These are phyloP conservation scores for sorghum (Sorghum bicolor) DNA, from an alignment of 176 grass and related monocot genomes.

Conservation along the genomic window DNA sequence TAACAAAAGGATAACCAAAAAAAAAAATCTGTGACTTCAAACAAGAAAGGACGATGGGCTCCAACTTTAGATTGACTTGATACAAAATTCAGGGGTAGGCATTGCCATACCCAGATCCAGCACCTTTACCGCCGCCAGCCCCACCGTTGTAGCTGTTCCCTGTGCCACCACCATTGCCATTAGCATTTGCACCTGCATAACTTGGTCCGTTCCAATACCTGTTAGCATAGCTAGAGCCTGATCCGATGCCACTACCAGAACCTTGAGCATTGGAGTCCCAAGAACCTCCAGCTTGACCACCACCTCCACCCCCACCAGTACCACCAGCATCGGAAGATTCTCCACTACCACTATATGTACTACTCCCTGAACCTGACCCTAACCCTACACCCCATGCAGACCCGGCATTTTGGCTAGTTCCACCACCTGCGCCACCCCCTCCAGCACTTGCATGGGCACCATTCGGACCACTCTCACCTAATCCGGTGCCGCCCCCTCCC, in stretches of 20 bases:
- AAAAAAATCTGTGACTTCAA: not conserved
- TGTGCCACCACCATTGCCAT: slow-evolving; percentile 8
- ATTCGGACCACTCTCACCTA: not conserved
- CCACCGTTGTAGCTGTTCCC: not conserved
- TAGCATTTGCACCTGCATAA: not conserved
- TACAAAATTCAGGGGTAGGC: not conserved
- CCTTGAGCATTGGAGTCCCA: slow-evolving; percentile 12
- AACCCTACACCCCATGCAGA: not conserved
- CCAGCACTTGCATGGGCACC: slow-evolving; percentile 22
- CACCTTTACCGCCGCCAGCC: not conserved
- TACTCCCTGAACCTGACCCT: not conserved
- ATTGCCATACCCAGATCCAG: slow-evolving; percentile 12
- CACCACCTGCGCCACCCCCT: slow-evolving; percentile 5
- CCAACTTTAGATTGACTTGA: not conserved
- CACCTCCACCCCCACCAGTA: not conserved
- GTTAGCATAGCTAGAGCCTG: not conserved
- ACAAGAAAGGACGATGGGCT: not conserved
- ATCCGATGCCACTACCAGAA: not conserved
- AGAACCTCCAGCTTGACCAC: slow-evolving; percentile 5
- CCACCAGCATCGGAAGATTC: slow-evolving; percentile 9
- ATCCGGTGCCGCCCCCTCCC: not conserved
- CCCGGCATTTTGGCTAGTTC: not conserved
- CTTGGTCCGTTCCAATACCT: not conserved
- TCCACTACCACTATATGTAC: not conserved
- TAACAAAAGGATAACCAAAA: not conserved